phyloP scores from a whole-genome alignment of 768 basidiomycete species.

The Inosperma sp. region DNA sequence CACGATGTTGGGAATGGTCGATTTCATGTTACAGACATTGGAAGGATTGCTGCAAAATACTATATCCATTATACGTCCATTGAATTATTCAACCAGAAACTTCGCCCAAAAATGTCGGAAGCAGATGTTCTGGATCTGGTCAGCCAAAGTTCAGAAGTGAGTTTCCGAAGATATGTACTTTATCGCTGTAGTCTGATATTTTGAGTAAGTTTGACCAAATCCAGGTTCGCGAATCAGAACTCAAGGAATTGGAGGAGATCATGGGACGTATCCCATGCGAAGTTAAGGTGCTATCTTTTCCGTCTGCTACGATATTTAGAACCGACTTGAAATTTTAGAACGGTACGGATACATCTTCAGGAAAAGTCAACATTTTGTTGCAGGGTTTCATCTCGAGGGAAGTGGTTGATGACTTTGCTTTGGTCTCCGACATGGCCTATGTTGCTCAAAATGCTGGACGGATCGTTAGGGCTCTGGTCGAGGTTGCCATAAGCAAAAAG shows the following conservation, averaged over 20 bases:
- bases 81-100: constrained; percentile 77
- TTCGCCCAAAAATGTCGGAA: constrained; percentile 83
- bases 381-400: constrained; percentile 84
- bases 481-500: constrained; percentile 89
- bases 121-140: constrained; percentile 87
- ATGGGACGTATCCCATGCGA: constrained; percentile 71
- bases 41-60: constrained; percentile 95
- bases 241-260: constrained; percentile 72
- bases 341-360: constrained; percentile 46
- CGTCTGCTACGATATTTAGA: neutral
- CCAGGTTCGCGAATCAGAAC: constrained; percentile 86
- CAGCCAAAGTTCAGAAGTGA: constrained; percentile 85
- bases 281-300: constrained; percentile 69
- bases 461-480: constrained; percentile 89
- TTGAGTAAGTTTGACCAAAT: constrained; percentile 95
- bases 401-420: constrained; percentile 88
- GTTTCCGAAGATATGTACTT: constrained; percentile 10
- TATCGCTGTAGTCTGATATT: constrained; percentile 4
- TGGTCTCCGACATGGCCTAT: constrained; percentile 93
- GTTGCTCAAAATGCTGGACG: constrained; percentile 93
- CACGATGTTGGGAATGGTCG: constrained; percentile 55
- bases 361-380: constrained; percentile 93
- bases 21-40: constrained; percentile 80
- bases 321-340: constrained; percentile 39
- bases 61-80: constrained; percentile 86